phyloP scores from a whole-genome alignment of 257 asterid genomes.

The Petunia secreta region DNA sequence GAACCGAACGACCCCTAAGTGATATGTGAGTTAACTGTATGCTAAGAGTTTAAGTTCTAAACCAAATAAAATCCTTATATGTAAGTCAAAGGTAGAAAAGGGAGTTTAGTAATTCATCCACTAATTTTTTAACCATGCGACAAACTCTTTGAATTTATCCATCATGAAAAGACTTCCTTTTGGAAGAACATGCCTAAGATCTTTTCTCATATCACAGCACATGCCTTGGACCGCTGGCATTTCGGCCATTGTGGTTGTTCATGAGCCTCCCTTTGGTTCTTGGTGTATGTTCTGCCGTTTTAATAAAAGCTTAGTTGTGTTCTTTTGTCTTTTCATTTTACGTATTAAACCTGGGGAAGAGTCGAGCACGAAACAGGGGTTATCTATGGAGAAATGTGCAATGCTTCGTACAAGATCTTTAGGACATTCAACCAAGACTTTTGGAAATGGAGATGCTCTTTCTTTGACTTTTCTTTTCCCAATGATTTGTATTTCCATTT shows the following conservation, averaged over 20 bases:
- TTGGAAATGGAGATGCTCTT: neutral
- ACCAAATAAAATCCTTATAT: too few relatives aligned
- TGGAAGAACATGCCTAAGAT: too few relatives aligned
- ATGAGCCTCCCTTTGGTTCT: neutral
- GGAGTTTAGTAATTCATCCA: too few relatives aligned
- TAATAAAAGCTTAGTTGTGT: conserved; percentile 12
- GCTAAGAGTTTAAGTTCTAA: too few relatives aligned
- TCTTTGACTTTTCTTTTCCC: neutral
- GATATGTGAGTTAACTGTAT: too few relatives aligned
- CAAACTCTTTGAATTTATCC: too few relatives aligned
- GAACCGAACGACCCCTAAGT: too few relatives aligned
- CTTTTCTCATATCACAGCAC: too few relatives aligned
- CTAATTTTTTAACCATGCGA: too few relatives aligned
- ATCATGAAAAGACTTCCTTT: too few relatives aligned
- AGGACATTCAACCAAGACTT: neutral
- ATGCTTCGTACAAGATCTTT: neutral
- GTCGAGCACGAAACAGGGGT: neutral
- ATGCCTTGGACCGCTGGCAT: neutral
- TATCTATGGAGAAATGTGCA: neutral
- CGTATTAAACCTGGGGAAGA: neutral
- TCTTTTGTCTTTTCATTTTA: neutral
- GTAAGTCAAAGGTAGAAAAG: too few relatives aligned
- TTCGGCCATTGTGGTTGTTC: neutral
- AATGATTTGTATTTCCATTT: neutral
- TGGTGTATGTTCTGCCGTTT: neutral